phyloP scores from a whole-genome alignment of 2,329 filamentous ascomycete genomes.

The Hypoxylon sp. region DNA sequence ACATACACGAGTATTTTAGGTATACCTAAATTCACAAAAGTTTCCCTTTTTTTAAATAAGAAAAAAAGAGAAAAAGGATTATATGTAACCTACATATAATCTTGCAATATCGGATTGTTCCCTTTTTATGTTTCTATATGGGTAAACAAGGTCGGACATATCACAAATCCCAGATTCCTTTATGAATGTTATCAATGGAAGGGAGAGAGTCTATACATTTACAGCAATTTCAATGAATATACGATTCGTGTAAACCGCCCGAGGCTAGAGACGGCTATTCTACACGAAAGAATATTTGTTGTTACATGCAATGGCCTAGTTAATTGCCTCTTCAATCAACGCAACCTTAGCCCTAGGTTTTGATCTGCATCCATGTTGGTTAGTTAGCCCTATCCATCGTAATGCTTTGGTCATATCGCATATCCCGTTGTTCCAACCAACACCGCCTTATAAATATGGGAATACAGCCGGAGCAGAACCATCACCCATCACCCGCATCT shows the following conservation, averaged over 20 bases:
- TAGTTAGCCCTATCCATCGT: slow-evolving; percentile 6
- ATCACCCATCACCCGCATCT: background rate
- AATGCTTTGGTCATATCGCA: slow-evolving; percentile 12
- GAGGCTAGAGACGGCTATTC: slow-evolving; percentile 9
- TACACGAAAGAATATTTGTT: slow-evolving; percentile 29
- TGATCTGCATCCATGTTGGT: slow-evolving; percentile 12
- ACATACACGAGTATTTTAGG: slow-evolving; percentile 14
- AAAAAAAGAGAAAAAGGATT: no score
- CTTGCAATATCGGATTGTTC: background rate
- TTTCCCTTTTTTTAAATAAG: no score
- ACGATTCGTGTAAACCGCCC: slow-evolving; percentile 20
- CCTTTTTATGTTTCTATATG: background rate
- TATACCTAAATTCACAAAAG: background rate
- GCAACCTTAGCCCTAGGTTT: slow-evolving; percentile 13
- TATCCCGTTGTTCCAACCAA: background rate
- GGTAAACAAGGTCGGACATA: background rate
- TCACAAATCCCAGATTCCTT: background rate
- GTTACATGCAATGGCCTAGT: slow-evolving; percentile 42
- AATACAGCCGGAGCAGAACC: background rate
- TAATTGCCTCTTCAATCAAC: slow-evolving; percentile 18
- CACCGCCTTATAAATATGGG: background rate
- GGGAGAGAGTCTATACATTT: slow-evolving; percentile 31
- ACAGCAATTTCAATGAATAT: slow-evolving; percentile 5
- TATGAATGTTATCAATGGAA: background rate
- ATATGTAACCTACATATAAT: no score